These are phyloP conservation scores for Bonia amplexicaulis DNA, from an alignment of 176 grass and related monocot genomes.

Conservation along the genomic window DNA sequence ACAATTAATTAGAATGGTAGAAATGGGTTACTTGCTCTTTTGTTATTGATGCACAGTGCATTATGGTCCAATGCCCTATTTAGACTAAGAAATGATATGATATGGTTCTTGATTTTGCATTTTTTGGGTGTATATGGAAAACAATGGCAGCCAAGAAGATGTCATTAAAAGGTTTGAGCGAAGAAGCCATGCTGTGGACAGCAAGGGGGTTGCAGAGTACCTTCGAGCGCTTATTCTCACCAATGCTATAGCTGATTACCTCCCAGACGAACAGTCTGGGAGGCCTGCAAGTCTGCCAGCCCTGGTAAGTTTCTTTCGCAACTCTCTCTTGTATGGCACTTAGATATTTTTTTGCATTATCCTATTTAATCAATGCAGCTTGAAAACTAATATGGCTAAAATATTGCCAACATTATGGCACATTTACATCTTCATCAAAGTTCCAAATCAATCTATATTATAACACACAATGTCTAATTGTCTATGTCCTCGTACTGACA, in stretches of 20 bases:
- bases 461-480: neutral
- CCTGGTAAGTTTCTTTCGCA: slow-evolving; percentile 55
- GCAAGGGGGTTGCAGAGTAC: slow-evolving; percentile 86
- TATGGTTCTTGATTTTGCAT: neutral
- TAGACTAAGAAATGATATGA: slow-evolving; percentile 5
- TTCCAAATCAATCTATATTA: neutral
- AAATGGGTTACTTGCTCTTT: neutral
- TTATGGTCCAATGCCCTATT: neutral
- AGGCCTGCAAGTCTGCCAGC: slow-evolving; percentile 75
- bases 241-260: slow-evolving; percentile 78
- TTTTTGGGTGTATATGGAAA: slow-evolving; percentile 17
- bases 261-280: slow-evolving; percentile 80
- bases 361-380: neutral
- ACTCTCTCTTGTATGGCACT: neutral
- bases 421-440: neutral
- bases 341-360: neutral
- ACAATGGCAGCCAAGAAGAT: slow-evolving; percentile 65
- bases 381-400: neutral
- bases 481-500: neutral
- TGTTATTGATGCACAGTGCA: neutral
- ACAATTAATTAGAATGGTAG: neutral
- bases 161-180: slow-evolving; percentile 91
- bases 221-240: slow-evolving; percentile 89
- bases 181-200: slow-evolving; percentile 88
- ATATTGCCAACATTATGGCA: neutral